Evolutionary conservation across 208 protist species (phyloP).

Genomic region (Acanthamoeba castellanii): DNA sequence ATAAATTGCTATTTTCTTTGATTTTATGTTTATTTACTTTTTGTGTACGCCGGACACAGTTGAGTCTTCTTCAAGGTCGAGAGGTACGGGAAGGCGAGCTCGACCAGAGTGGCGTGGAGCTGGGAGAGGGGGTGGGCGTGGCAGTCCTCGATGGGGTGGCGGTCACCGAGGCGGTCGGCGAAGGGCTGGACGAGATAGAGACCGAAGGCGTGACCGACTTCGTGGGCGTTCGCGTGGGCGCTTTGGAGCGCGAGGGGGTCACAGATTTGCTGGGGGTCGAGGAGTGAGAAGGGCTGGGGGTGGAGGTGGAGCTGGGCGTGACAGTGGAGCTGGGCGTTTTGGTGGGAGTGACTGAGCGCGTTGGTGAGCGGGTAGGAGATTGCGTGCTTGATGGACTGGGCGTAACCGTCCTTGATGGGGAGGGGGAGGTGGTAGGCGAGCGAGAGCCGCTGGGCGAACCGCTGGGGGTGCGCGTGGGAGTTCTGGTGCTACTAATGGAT

Average conservation of each 20-base stretch:
- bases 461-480: not conserved
- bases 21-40: too few species aligned
- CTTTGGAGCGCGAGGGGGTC: not conserved
- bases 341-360: too few species aligned
- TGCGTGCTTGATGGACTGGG: too few species aligned
- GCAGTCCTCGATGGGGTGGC: too few species aligned
- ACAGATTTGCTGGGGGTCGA: not conserved
- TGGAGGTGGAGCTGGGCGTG: not conserved
- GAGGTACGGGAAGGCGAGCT: too few species aligned
- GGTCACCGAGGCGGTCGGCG: too few species aligned
- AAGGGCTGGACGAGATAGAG: not conserved
- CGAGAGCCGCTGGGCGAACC: not conserved
- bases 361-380: too few species aligned
- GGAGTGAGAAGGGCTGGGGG: not conserved
- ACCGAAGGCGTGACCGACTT: not conserved
- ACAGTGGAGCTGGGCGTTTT: not conserved
- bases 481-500: not conserved
- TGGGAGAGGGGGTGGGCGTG: too few species aligned
- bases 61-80: too few species aligned
- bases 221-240: not conserved
- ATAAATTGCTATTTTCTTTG: too few species aligned
- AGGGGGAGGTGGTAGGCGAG: not conserved
- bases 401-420: not conserved
- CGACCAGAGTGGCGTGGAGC: too few species aligned
- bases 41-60: too few species aligned